phyloP scores from a whole-genome alignment of 2,329 filamentous ascomycete species.

The Neofusicoccum kwambonambiense region DNA sequence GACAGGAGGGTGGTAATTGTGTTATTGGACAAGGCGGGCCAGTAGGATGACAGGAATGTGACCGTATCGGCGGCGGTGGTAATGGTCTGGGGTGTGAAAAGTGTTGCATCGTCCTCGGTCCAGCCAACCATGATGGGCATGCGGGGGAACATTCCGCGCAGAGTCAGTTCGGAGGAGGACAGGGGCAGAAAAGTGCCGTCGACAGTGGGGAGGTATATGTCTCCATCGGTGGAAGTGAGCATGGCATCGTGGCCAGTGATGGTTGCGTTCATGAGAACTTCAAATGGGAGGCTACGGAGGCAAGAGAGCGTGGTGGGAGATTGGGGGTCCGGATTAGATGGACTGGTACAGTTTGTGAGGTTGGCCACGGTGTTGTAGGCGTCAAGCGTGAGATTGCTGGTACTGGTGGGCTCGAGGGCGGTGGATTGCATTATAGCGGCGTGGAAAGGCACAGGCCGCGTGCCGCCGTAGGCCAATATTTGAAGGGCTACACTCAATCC shows the following conservation, averaged over 20 bases:
- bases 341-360: conserved; percentile 42
- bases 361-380: conserved; percentile 53
- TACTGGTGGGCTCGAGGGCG: conserved; percentile 51
- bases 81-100: conserved; percentile 43
- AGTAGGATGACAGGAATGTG: conserved; percentile 42
- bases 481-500: conserved; percentile 33
- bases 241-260: conserved; percentile 43
- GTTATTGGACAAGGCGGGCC: conserved; percentile 34
- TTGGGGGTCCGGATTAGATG: conserved; percentile 34
- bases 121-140: conserved; percentile 46
- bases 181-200: conserved; percentile 52
- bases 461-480: conserved; percentile 34
- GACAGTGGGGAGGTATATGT: conserved; percentile 52
- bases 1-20: conserved; percentile 28
- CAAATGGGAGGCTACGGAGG: conserved; percentile 45
- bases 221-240: conserved; percentile 42
- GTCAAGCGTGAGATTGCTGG: conserved; percentile 47
- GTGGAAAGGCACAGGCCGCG: conserved; percentile 30
- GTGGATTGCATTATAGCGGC: conserved; percentile 44
- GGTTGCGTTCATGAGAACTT: conserved; percentile 46
- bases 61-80: conserved; percentile 40
- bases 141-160: conserved; percentile 41
- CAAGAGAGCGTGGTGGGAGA: conserved; percentile 46
- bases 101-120: conserved; percentile 46
- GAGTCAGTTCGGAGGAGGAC: conserved; percentile 44